Evolutionary conservation across 257 asterid genomes (phyloP), one percentile per base, ranked within the genome.

Genomic region (Solanum lycopersicoides): DNA sequence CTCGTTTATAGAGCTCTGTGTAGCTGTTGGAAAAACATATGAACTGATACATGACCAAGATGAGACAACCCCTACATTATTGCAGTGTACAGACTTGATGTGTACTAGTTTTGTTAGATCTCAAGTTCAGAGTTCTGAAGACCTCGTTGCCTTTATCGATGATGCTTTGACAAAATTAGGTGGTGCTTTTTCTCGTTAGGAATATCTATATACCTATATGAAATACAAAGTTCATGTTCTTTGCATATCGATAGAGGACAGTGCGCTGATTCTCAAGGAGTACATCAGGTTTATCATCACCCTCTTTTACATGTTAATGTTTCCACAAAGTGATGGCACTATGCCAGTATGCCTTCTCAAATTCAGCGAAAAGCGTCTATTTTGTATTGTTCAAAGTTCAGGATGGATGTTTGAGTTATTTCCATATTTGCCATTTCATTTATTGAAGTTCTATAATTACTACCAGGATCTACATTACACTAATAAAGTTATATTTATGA

Each of bases 61-160:
- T 32, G 90, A 88, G 87, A 69, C 14, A 39, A 86, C 80, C 80
- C 88, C 42, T 25, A 84, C 68, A 68, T 83, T 88, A 89, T 85
- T 69, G 63, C 88, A 90, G 85, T 85, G 88, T 74, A 84, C 88
- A 32, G 91, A 90, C 69, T 82, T 85, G 53, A 76, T 77, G 44
- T 88, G 85, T 84, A 44, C 89, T 59, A 83, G 86, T 76, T 85
- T 77, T 56, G 59, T 87, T 74, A 45, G 88, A 87, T 85, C 92
- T 45, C 89, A 66, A 63, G 88, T 94, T 85, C 65, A 90, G 91
- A 91, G 65, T 87, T 94, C 95, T 47, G 92, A 90, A 77, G 93
- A 91, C 77, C 95, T 96, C 44, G 90, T 91, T 87, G 71, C 88
- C 21, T 92, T 96, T 35, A 88, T 96, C 56, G 94, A 93, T 85